Conservation (phyloP, 1,284 basidiomycete species). For the Cerioporus squamosus region DNA sequence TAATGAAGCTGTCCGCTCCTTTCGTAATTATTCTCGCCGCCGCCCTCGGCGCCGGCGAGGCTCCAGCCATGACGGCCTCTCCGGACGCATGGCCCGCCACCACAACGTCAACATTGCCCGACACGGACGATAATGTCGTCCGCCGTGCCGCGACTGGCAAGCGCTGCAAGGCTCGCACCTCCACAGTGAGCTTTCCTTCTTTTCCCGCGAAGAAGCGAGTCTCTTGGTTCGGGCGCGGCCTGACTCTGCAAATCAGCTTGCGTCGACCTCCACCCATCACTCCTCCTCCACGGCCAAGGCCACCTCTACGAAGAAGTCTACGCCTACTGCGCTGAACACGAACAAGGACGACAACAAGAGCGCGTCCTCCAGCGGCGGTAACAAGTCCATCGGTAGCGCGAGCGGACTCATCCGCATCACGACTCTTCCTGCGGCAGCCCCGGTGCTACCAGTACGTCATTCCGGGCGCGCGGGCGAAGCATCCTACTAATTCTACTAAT, state of each 20-base stretch:
- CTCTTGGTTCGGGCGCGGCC: neutral
- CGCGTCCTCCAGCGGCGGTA: neutral
- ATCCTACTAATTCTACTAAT: no score
- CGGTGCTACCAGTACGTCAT: slow-evolving; percentile 15
- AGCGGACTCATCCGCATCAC: slow-evolving; percentile 15
- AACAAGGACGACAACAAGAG: neutral
- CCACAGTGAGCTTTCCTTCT: slow-evolving; percentile 3
- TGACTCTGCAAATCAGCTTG: no score
- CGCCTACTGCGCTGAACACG: slow-evolving; percentile 1
- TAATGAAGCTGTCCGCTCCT: slow-evolving; percentile 40
- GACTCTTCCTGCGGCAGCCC: slow-evolving; percentile 17
- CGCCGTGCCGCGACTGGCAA: slow-evolving; percentile 9
- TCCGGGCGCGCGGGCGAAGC: no score
- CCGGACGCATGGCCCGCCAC: slow-evolving; percentile 38
- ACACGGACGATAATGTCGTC: slow-evolving; percentile 2
- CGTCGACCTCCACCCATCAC: neutral
- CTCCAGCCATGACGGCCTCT: slow-evolving; percentile 43
- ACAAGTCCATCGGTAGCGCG: neutral
- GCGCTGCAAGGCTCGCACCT: slow-evolving; percentile 20
- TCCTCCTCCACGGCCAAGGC: slow-evolving; percentile 7
- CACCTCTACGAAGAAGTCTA: slow-evolving; percentile 8
- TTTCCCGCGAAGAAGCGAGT: neutral
- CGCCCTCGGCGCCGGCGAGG: slow-evolving; percentile 40
- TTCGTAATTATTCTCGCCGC: slow-evolving; percentile 45
- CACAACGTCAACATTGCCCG: slow-evolving; percentile 16